Evolutionary conservation across 2,329 filamentous ascomycete species (phyloP).

Genomic region (Cadophora luteo-olivacea): DNA sequence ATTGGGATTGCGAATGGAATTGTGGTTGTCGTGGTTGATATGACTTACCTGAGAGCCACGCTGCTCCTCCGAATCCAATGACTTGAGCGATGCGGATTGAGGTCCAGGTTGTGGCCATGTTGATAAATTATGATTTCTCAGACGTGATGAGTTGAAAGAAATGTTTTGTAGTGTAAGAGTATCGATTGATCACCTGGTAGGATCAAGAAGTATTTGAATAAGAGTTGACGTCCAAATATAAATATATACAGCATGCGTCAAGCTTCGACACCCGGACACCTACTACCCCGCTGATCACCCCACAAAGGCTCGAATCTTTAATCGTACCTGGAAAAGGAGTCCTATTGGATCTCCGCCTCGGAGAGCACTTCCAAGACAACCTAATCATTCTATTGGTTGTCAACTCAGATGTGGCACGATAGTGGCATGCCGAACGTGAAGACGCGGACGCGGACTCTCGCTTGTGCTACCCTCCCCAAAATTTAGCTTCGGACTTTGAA

Average conservation of each 20-base stretch:
- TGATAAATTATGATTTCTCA: not conserved
- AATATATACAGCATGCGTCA: not conserved
- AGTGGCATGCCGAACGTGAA: not conserved
- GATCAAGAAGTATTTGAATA: not conserved
- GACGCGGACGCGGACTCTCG: not conserved
- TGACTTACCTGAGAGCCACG: slow-evolving; percentile 25
- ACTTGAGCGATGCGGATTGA: slow-evolving; percentile 21
- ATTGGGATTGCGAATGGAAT: too few species aligned
- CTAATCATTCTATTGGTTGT: not conserved
- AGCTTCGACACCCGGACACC: not conserved
- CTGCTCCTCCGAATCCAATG: slow-evolving; percentile 17
- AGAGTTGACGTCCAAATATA: not conserved
- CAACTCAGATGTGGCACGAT: not conserved
- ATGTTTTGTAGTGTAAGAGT: too few species aligned
- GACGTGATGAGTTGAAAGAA: not conserved
- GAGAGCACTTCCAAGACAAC: not conserved
- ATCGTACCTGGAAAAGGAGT: not conserved
- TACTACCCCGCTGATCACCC: not conserved
- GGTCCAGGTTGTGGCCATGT: slow-evolving; percentile 11
- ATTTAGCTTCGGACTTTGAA: not conserved
- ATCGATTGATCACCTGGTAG: too few species aligned
- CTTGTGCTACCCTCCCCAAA: not conserved
- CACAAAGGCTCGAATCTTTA: not conserved
- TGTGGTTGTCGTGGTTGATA: too few species aligned
- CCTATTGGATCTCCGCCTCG: not conserved